Evolutionary conservation across 23 red algal species (phyloP), one percentile per base, ranked within the genome.

Genomic region (Cyanidioschyzon merolae): DNA sequence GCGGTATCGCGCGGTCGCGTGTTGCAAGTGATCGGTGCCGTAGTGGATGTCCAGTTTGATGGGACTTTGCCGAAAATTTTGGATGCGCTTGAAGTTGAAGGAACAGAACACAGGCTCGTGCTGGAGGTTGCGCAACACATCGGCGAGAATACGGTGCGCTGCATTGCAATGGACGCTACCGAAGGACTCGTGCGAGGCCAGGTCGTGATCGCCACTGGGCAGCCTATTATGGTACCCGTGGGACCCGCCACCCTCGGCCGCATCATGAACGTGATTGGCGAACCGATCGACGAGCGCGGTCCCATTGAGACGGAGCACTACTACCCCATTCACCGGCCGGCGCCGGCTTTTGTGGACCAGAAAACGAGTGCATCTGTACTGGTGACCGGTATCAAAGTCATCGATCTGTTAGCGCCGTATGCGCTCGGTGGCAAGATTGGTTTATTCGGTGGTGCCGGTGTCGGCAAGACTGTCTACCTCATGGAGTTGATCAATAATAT

Each of bases 401-500:
- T 98, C 74, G 94, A 98, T 80, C 63, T 98, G 67, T 80, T 98
- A 29, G 94, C 94, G 0, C 94, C 94, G 58, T 98, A 98, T 67
- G 94, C 94, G 38, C 81, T 88, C 75, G 94, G 94, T 74, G 94
- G 94, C 77, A 98, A 98, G 87, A 98, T 98, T 74, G 94, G 94
- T 34, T 76, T 98, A 37, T 98, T 98, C 77, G 94, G 94, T 68
- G 94, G 94, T 79, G 94, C 94, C 34, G 94, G 94, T 71, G 94
- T 98, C 36, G 94, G 94, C 37, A 98, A 98, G 85, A 98, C 94
- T 54, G 94, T 98, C 58, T 98, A 90, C 75, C 90, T 98, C 41
- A 91, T 98, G 94, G 94, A 98, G 76, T 88, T 98, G 26, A 98
- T 98, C 57, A 98, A 98, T 82, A 98, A 98, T 68, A 98, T 98